These are phyloP conservation scores for Hippophae gyantsensis DNA, from an alignment of 306 rosid genomes.

Conservation along the genomic window DNA sequence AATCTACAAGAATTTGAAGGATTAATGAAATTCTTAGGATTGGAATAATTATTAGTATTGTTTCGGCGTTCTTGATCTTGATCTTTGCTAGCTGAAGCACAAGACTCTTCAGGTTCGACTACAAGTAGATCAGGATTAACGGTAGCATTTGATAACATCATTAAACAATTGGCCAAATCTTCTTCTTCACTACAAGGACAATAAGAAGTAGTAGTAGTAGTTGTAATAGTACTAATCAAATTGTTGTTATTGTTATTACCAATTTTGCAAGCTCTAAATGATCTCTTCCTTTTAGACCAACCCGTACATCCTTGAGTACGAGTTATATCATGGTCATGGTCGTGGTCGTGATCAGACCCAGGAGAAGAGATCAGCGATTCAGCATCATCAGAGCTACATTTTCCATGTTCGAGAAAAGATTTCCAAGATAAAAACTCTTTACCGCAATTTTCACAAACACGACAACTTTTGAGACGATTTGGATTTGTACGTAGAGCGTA, in stretches of 20 bases:
- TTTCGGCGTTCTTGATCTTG: conserved; percentile 28
- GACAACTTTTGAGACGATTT: conserved; percentile 61
- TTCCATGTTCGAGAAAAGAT: conserved; percentile 82
- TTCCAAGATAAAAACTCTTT: conserved; percentile 77
- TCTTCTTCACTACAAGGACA: conserved; percentile 82
- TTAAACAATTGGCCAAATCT: conserved; percentile 77
- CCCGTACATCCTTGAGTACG: conserved; percentile 29
- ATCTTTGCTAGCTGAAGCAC: conserved; percentile 74
- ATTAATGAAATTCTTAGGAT: conserved; percentile 35
- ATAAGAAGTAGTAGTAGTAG: conserved; percentile 3
- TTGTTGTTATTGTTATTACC: conserved; percentile 26
- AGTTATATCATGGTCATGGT: neutral
- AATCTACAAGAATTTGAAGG: conserved; percentile 32
- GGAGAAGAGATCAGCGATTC: conserved; percentile 61
- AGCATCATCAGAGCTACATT: conserved; percentile 53
- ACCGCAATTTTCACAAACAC: conserved; percentile 78
- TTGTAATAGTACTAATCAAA: too few species aligned
- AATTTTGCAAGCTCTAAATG: conserved; percentile 43
- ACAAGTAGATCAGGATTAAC: conserved; percentile 33
- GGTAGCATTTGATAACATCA: conserved; percentile 75
- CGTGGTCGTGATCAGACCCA: conserved; percentile 33
- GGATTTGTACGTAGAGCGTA: conserved; percentile 82
- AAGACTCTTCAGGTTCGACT: conserved; percentile 61
- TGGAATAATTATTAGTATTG: conserved; percentile 8
- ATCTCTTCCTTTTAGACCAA: conserved; percentile 76